phyloP scores from a whole-genome alignment of 1,139 yeast species.

The Yamadazyma pseudoaaseri region DNA sequence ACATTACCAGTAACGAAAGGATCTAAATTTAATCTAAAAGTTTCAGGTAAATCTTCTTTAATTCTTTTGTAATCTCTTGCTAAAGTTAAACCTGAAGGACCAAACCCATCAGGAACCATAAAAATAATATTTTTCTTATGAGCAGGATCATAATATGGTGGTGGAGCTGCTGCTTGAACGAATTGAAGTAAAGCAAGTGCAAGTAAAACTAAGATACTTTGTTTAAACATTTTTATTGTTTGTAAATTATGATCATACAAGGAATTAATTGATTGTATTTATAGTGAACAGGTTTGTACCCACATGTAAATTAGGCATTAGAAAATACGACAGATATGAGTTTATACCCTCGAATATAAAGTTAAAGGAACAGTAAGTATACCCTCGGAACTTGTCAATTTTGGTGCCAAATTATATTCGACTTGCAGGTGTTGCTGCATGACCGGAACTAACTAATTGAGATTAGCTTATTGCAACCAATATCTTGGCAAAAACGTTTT shows the following conservation, averaged over 20 bases:
- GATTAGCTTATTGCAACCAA: not conserved
- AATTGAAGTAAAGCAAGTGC: constrained; percentile 1
- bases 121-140: constrained; percentile 59
- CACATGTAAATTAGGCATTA: no score
- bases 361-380: no score
- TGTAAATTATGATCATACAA: no score
- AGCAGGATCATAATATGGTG: constrained; percentile 4
- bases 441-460: no score
- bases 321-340: no score
- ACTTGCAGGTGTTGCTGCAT: no score
- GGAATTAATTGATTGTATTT: not conserved
- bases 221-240: constrained; percentile 3
- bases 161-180: constrained; percentile 7
- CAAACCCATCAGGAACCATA: constrained; percentile 92
- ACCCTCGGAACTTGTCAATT: no score
- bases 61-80: constrained; percentile 70
- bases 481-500: not conserved
- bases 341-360: no score
- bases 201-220: constrained; percentile 1
- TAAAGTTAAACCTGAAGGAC: constrained; percentile 77
- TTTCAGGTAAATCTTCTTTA: constrained; percentile 50
- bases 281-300: not conserved
- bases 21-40: constrained; percentile 56
- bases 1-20: constrained; percentile 70
- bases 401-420: no score